These are phyloP conservation scores for Exutisphaerella laricina DNA, from an alignment of 2,329 filamentous ascomycete genomes.

Conservation along the genomic window DNA sequence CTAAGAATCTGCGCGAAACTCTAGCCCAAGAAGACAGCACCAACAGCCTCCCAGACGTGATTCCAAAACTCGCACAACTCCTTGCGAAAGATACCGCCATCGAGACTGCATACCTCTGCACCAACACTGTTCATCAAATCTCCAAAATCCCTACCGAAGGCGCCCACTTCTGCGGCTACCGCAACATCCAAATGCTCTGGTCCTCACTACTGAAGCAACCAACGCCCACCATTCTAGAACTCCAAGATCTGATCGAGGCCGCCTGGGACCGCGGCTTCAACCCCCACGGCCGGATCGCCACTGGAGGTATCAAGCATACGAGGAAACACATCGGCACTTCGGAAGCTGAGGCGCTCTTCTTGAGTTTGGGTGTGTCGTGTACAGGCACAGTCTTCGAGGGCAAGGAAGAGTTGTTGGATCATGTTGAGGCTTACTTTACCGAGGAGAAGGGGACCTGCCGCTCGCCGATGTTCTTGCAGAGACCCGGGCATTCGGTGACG, in stretches of 20 bases:
- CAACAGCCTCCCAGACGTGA: constrained; percentile 37
- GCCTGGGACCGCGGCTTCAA: constrained; percentile 88
- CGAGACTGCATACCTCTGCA: constrained; percentile 70
- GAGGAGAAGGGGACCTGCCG: constrained; percentile 64
- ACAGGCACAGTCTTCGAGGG: constrained; percentile 48
- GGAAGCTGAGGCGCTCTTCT: constrained; percentile 69
- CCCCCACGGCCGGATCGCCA: constrained; percentile 64
- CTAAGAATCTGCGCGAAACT: constrained; percentile 32
- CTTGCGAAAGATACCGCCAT: constrained; percentile 57
- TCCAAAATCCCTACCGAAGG: constrained; percentile 74
- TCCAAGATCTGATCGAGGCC: constrained; percentile 79
- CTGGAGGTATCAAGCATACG: constrained; percentile 76
- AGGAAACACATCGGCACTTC: constrained; percentile 95
- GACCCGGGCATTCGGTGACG: constrained; percentile 82
- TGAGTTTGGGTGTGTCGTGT: constrained; percentile 56
- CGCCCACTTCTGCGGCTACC: constrained; percentile 79
- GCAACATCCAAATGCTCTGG: constrained; percentile 85
- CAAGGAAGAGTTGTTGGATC: constrained; percentile 55
- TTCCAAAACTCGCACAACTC: constrained; percentile 41
- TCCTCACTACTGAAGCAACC: constrained; percentile 20
- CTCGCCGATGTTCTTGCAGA: constrained; percentile 84
- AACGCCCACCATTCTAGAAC: constrained; percentile 63
- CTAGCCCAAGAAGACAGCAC: constrained; percentile 24
- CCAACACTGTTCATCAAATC: constrained; percentile 66
- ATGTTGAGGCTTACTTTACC: constrained; percentile 67